Evolutionary conservation across 1,284 basidiomycete genomes (phyloP).

Genomic region (Retiboletus flavoniger): DNA sequence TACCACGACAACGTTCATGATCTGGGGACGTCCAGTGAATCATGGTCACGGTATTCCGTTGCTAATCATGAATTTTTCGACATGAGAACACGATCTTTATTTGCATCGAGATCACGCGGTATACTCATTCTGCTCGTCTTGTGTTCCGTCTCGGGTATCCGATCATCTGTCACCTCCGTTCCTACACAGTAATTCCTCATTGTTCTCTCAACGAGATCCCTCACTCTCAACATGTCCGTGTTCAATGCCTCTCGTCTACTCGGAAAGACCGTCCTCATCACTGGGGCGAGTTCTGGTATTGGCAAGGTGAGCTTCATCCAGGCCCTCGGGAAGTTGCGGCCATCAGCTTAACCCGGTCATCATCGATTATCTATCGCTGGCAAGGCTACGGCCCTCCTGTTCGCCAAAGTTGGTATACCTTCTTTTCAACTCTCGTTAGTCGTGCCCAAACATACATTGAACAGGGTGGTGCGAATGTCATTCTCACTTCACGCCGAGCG

Average conservation of each 20-base stretch:
- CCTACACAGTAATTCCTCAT: neutral
- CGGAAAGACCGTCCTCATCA: slow-evolving; percentile 84
- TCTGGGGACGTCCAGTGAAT: too few relatives aligned
- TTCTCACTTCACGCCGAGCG: slow-evolving; percentile 67
- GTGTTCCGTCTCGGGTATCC: slow-evolving; percentile 6
- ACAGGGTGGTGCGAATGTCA: slow-evolving; percentile 76
- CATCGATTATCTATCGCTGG: neutral
- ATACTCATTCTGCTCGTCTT: neutral
- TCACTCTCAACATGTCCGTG: slow-evolving; percentile 57
- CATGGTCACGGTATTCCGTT: too few relatives aligned
- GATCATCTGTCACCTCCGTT: neutral
- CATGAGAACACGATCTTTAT: neutral
- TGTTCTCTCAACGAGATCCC: neutral
- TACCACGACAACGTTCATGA: neutral
- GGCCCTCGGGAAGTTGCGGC: neutral
- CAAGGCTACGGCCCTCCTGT: slow-evolving; percentile 80
- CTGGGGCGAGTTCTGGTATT: slow-evolving; percentile 83
- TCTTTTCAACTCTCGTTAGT: neutral
- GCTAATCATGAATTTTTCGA: too few relatives aligned
- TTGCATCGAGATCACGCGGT: slow-evolving; percentile 2
- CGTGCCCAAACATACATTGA: neutral
- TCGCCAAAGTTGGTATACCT: slow-evolving; percentile 63
- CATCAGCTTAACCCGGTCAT: slow-evolving; percentile 4
- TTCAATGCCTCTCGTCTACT: slow-evolving; percentile 76
- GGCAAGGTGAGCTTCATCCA: slow-evolving; percentile 53